Percentiles rank a stretch among this genome's conserved stretches.
Conservation (phyloP, 345 rosid genomes). For the Rubroshorea leprosula region DNA sequence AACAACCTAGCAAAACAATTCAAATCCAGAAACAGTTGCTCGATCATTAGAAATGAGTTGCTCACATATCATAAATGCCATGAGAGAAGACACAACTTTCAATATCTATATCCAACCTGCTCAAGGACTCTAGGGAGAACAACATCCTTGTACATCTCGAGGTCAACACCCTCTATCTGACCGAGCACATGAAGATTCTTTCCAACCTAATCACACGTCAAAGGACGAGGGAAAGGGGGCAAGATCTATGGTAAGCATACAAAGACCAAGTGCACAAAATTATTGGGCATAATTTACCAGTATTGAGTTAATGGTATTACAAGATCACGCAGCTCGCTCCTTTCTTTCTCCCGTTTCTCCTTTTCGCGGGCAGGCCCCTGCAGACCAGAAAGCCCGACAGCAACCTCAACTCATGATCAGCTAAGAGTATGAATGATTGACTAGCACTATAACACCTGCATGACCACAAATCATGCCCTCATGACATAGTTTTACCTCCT, state of each 20-base stretch:
- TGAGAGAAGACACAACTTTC: constrained; percentile 1
- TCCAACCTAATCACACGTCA: constrained; percentile 61
- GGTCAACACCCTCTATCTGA: constrained; percentile 98
- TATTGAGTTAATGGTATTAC: constrained; percentile 54
- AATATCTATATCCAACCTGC: constrained; percentile 51
- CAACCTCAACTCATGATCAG: constrained; percentile 98
- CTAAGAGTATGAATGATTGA: constrained; percentile 90
- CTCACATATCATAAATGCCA: constrained; percentile 12
- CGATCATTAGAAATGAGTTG: constrained; percentile 12
- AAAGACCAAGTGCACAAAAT: constrained; percentile 17
- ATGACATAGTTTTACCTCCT: constrained; percentile 62
- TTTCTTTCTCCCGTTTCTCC: constrained; percentile 97
- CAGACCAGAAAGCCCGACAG: constrained; percentile 99
- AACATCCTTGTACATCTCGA: constrained; percentile 82
- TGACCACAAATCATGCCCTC: constrained; percentile 96
- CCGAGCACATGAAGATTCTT: constrained; percentile 97
- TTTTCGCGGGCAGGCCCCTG: constrained; percentile 99
- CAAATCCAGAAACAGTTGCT: constrained; percentile 6
- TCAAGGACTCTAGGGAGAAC: constrained; percentile 97
- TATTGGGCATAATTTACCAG: constrained; percentile 42
- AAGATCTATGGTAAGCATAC: constrained; percentile 5
- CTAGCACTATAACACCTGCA: constrained; percentile 91
- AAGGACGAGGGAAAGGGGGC: constrained; percentile 19
- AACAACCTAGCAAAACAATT: constrained; percentile 61
- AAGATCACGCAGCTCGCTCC: constrained; percentile 99